These are phyloP conservation scores for Mikania micrantha DNA, from an alignment of 129 eudicot genomes.

Conservation along the genomic window DNA sequence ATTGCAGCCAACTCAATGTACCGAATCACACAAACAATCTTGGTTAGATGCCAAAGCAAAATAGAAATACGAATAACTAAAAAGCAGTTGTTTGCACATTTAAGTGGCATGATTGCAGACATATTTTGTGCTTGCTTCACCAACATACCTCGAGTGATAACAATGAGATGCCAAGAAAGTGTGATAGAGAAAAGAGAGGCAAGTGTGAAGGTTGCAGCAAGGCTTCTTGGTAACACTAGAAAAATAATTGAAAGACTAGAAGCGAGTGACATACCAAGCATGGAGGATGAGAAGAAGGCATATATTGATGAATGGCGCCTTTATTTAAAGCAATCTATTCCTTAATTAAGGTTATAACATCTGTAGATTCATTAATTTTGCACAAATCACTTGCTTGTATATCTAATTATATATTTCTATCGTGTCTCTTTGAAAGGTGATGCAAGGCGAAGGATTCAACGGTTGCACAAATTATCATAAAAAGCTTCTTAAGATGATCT, in stretches of 20 bases:
- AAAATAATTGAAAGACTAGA: constrained; percentile 9
- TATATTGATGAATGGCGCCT: constrained; percentile 18
- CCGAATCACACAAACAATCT: constrained; percentile 25
- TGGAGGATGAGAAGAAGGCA: constrained; percentile 17
- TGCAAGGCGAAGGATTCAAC: no score
- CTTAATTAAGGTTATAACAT: constrained; percentile 7
- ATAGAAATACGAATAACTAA: not conserved
- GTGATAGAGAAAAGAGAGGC: constrained; percentile 23
- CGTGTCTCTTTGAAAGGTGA: no score
- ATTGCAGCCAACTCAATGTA: constrained; percentile 43
- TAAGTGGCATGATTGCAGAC: constrained; percentile 25
- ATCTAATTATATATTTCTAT: no score
- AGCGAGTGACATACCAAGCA: not conserved
- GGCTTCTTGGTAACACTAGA: constrained; percentile 25
- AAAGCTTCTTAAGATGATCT: no score
- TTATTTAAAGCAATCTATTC: not conserved
- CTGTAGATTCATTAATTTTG: not conserved
- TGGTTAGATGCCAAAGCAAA: not conserved
- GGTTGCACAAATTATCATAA: no score
- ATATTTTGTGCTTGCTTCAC: constrained; percentile 21
- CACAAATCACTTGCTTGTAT: not conserved
- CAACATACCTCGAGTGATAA: constrained; percentile 21
- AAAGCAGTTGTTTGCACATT: not conserved
- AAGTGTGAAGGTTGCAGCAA: constrained; percentile 21
- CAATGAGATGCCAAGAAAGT: constrained; percentile 9